Base-by-base conservation (phyloP, 441 rosid species). In the Populus hybrid region DNA sequence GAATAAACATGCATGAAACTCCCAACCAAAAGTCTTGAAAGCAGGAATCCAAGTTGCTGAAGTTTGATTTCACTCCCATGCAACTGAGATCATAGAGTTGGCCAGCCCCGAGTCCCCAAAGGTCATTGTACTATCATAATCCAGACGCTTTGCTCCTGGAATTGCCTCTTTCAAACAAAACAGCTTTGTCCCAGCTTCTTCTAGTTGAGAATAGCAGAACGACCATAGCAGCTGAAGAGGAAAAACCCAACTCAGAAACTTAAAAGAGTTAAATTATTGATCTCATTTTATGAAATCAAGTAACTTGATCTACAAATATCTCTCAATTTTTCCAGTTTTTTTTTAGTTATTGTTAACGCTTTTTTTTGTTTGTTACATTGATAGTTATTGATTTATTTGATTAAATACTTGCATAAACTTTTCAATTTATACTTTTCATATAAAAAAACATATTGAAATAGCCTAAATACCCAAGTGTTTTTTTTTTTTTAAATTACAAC, bases 81-180 rank as follows among this genome's bases (percentile, higher is more conserved):
- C 88, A 81, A 93, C 93, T 23, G 86, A 87, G 78, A 95, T 88
- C 90, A 95, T 92, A 18, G 97, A 89, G 89, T 92, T 94, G 76
- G 95, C 97, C 40, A 94, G 88, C 64, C 95, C 97, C 1, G 95
- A 92, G 68, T 92, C 95, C 59, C 82, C 95, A 67, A 95, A 91
- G 23, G 90, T 88, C 81, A 92, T 73, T 76, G 87, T 89, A 77
- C 81, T 82, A 20, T 84, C 89, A 76, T 84, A 92, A 75, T 91
- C 95, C 81, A 95, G 88, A 70, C 81, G 77, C 87, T 86, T 91
- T 20, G 92, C 95, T 75, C 98, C 99, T 28, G 97, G 98, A 76
- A 94, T 89, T 8, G 97, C 94, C 46, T 90, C 92, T 23, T 93
- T 85, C 84, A 95, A 79, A 75, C 93, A 89, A 77, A 94, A 89